Base-by-base conservation (phyloP, 1,139 yeast species). In the Sugiyamaella novakii region DNA sequence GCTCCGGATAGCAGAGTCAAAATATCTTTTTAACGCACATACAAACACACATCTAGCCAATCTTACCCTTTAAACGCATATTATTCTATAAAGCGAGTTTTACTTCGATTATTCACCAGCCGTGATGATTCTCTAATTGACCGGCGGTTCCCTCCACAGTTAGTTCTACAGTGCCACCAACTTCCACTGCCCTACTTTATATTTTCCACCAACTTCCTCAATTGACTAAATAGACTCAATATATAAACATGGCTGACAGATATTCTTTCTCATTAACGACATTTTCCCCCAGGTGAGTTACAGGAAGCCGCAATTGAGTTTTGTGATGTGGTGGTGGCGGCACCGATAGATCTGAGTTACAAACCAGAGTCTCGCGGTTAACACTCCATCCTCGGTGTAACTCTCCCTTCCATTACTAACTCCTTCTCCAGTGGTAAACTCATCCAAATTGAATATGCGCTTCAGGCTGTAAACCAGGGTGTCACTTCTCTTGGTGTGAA, bases 401-500 rank as follows among this genome's bases (percentile, higher is more conserved):
- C n/a, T n/a, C 21, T n/a, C 22, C 24, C 27, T 27, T 21, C 17
- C 25, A 27, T 30, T 15, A 24, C 27, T 47, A 50, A 52, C 64
- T 50, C 31, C 33, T 34, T 47, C 14, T 37, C 30, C 53, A 84
- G 96, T 71, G 99, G 99, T 62, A 94, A 94, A 73, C 80, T 94
- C 59, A 96, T 92, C 41, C 99, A 94, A 73, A 94, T 94, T 62
- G 98, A 94, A 70, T 92, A 94, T 69, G 98, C 99, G 14, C 77
- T 94, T 60, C 92, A 92, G 60, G 98, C 97, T 1, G 98, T 92
- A 39, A 94, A 91, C 66, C 96, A 89, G 68, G 99, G 99, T 67
- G 97, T 92, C 43, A 91, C 98, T 12, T 87, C 98, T 11, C 78
- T 94, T 50, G 99, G 98, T 40, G 91, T 94, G 69, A 92, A 92